Base-by-base conservation (phyloP, 2,329 filamentous ascomycete genomes). In the Myriangium duriaei region DNA sequence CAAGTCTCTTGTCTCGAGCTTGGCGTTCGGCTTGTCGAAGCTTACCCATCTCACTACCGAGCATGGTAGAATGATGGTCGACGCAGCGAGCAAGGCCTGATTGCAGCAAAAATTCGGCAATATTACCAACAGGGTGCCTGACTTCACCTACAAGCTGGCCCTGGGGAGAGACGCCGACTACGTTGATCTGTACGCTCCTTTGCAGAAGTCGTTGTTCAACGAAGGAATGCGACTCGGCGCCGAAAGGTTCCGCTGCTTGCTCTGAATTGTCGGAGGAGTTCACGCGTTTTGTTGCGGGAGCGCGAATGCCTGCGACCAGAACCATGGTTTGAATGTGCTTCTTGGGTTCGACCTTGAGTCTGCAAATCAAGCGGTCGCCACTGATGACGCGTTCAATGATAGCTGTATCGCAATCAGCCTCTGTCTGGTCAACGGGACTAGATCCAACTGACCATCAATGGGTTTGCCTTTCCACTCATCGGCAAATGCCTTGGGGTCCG, bases 61-160 rank as follows among this genome's bases (percentile, higher is more conserved):
- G 73, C 64, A 95, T 70, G 28, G 86, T 92, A 1, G 88, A 93
- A 65, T 98, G 91, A 62, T 91, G 87, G 60, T 98, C 91, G 47
- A 87, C 86, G 66, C 88, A 96, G 52, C 85, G 75, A 29, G 88
- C 91, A 40, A 96, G 69, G 50, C 91, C 91, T 37, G 86, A 83
- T 51, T 88, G 77, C 31, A 98, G 75, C 30, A 98, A 62, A 59
- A 93, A 92, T 47, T 83, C 84, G 45, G 87, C 85, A 57, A 98
- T 93, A 61, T 86, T 94, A 45, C 91, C 91, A 15, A 62, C 54
- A 17, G 87, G 87, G 63, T 98, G 91, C 47, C 87, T 71, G 30
- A 98, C 71, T 34, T 77, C 76, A 40, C 82, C 91, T 39, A 98
- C 77, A n/a, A 98, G 72, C 54, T 95, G 83, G 42, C 83, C 83